Evolutionary conservation across 805 yeast species (phyloP), one percentile per base, ranked within the genome.

Genomic region (Kodamaea kakaduensis): DNA sequence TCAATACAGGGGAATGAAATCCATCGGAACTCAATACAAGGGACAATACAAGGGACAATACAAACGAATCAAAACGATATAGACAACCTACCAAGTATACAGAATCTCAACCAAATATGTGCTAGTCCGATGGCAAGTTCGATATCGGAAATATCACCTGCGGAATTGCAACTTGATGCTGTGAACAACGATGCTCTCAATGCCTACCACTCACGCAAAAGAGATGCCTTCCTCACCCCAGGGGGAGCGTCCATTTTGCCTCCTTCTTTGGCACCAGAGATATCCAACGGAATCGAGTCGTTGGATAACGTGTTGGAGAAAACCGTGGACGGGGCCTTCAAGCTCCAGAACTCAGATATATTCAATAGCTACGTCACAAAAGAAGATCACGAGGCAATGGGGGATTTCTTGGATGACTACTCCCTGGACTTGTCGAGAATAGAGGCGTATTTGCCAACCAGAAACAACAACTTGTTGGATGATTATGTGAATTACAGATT

Each of bases 371-470:
- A 51, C 36, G 44, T 56, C 6, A 16, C 32, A 10, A 12, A 8
- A 9, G 29, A 30, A 6, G 32, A 30, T 17, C 16, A 25, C 9
- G 12, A 24, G 5, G 24, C 18, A 17, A 24, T 32, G 9, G 35
- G 25, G 8, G 19, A 18, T 18, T 27, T 26, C 9, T 31, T 39
- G 26, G 21, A 30, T 6, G 58, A 61, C 30, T 69, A 66, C 39
- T 48, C 70, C 0, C 56, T 55, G 9, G 74, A 68, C 44, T 44
- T 68, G 14, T 55, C 51, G 4, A 54, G 52, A 33, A 57, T 63
- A 9, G 63, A 64, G 28, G 40, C 49, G 4, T 54, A 48, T 34
- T 12, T 48, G 23, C 56, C 60, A 1, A 37, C 42, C 9, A 17
- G 31, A 15, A 39, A 27, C 18, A 29, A 48, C 23, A 46, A 47